Base-by-base conservation (phyloP, 305 asterid species). In the Ruellia speciosa region DNA sequence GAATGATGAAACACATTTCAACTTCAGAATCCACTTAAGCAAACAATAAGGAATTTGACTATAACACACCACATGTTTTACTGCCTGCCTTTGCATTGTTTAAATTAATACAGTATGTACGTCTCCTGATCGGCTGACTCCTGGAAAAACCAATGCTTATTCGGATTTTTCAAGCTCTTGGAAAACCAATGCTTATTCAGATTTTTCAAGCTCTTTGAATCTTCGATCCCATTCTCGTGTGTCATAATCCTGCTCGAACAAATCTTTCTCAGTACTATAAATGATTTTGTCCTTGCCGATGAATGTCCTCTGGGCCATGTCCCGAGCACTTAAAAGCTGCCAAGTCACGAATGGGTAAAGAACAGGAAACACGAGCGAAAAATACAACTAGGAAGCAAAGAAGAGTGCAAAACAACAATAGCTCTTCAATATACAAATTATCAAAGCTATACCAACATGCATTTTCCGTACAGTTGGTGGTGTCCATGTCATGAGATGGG, bases 291-390 rank as follows among this genome's bases (percentile, higher is more conserved):
- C 99, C 81, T 79, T 65, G 41, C 99, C 78, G 40, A 93, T 86
- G 72, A 79, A 82, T 15, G 89, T 86, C 78, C 78, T 77, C 63
- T 88, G 86, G 10, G 99, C 95, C 97, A 93, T 86, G 72, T 88
- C 95, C 59, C 99, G 81, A 7, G 99, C 97, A 64, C 88, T 93
- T 77, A 84, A 63, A 66, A 93, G 75, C 99, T 90, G 90, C 55
- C 31, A 62, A 56, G 41, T 60, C 19, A 15, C 19, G 4, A n/a
- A 15, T 47, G 19, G 14, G 3, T 16, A 7, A 4, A 16, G 19
- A n/a, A 18, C 17, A 58, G 9, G 37, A 39, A 18, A 18, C 41
- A 37, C 31, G 31, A 24, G 41, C 6, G 2, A 6, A 37, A n/a
- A n/a, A n/a, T n/a, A n/a, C n/a, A n/a, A n/a, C n/a, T 6, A 10